Percentiles rank a stretch among this genome's conserved stretches.
Evolutionary conservation across 805 yeast genomes (phyloP).

Genomic region (Barnettozyma vustinii): DNA sequence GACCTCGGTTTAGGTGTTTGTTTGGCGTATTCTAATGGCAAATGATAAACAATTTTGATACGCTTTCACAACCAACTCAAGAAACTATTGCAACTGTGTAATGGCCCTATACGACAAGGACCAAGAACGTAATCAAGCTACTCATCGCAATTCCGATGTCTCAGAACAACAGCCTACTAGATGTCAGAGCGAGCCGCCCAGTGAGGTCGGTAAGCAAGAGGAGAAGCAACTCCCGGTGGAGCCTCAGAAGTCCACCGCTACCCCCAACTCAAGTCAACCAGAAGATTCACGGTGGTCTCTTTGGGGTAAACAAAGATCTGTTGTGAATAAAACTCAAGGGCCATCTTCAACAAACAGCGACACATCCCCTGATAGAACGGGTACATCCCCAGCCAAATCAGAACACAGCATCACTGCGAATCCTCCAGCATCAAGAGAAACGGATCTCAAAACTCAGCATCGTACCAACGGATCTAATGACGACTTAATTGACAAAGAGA

Average conservation of each 20-base stretch:
- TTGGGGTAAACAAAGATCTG: neutral
- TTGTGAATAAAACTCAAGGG: neutral
- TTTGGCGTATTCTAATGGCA: neutral
- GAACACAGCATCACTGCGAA: neutral
- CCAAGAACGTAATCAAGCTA: neutral
- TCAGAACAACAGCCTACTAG: neutral
- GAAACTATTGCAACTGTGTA: neutral
- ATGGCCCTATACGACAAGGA: neutral
- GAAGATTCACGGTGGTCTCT: slow-evolving; percentile 1
- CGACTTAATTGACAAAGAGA: neutral
- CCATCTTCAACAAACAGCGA: neutral
- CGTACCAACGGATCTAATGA: neutral
- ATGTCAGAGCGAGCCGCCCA: neutral
- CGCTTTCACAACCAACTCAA: neutral
- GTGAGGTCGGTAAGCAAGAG: neutral
- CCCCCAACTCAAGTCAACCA: neutral
- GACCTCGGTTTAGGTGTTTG: neutral
- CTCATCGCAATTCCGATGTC: neutral
- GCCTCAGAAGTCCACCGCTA: neutral
- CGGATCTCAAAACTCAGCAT: neutral
- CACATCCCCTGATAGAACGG: neutral
- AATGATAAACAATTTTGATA: neutral
- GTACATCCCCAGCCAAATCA: slow-evolving; percentile 3
- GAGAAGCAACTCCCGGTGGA: neutral
- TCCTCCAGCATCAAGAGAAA: slow-evolving; percentile 3